Conservation (phyloP, 208 protist species). For the Crithidia expoeki region DNA sequence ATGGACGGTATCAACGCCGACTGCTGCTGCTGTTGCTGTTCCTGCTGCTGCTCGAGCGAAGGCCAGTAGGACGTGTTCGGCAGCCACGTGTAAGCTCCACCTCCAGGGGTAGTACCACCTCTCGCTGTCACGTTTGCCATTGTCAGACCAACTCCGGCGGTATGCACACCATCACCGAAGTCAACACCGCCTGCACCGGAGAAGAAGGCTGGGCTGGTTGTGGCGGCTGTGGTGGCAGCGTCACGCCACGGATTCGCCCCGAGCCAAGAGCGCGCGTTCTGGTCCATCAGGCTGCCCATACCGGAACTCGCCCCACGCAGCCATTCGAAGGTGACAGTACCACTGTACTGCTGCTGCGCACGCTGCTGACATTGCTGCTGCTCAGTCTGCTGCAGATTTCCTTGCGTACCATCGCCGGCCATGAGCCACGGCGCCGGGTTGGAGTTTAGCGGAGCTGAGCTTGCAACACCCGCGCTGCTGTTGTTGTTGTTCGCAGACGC, state of each 20-base stretch:
- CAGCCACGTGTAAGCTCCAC: slow-evolving; percentile 18
- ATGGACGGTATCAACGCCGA: background rate
- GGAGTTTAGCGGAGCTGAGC: slow-evolving; percentile 4
- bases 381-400: background rate
- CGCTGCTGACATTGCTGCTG: background rate
- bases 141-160: background rate
- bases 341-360: background rate
- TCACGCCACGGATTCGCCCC: slow-evolving; percentile 25
- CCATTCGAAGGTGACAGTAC: slow-evolving; percentile 22
- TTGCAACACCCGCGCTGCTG: background rate
- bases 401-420: slow-evolving; percentile 14
- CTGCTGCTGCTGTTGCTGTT: slow-evolving; percentile 20
- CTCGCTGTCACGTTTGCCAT: background rate
- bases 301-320: slow-evolving; percentile 9
- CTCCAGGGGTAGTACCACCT: background rate
- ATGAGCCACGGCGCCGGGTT: slow-evolving; percentile 27
- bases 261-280: slow-evolving; percentile 13
- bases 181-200: slow-evolving; percentile 1
- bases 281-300: background rate
- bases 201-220: slow-evolving; percentile 10
- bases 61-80: slow-evolving; percentile 26
- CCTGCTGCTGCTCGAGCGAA: slow-evolving; percentile 15
- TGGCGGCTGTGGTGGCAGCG: background rate
- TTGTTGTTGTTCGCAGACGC: background rate
- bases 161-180: background rate